Evolutionary conservation across 805 yeast genomes (phyloP).

Genomic region (Helenozyma rhizophorensis): DNA sequence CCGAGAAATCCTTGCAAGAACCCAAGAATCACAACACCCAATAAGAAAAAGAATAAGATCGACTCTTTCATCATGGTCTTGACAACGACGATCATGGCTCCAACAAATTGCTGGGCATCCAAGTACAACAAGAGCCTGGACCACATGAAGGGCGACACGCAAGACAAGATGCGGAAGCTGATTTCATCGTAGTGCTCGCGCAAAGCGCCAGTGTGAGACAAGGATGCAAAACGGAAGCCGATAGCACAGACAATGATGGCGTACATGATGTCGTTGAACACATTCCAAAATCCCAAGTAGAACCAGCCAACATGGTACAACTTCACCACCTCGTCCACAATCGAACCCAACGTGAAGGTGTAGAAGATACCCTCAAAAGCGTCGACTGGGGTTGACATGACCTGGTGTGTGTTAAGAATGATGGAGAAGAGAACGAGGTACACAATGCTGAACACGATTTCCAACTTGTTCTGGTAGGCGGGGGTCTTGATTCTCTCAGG

Average conservation of each 20-base stretch:
- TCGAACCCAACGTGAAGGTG: constrained; percentile 60
- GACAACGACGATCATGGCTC: constrained; percentile 82
- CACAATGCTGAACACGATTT: constrained; percentile 60
- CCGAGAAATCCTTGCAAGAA: constrained; percentile 86
- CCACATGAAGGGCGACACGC: constrained; percentile 89
- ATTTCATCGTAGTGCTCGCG: constrained; percentile 44
- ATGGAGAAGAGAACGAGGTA: constrained; percentile 60
- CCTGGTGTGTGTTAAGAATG: constrained; percentile 57
- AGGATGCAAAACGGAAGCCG: constrained; percentile 46
- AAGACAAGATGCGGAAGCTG: constrained; percentile 66
- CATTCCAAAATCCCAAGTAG: constrained; percentile 75
- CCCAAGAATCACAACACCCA: constrained; percentile 68
- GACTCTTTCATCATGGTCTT: constrained; percentile 87
- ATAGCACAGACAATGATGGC: constrained; percentile 49
- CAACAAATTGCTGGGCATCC: constrained; percentile 78
- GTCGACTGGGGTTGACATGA: constrained; percentile 27
- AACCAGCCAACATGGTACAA: constrained; percentile 71
- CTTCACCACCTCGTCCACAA: constrained; percentile 65
- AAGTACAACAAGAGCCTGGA: constrained; percentile 67
- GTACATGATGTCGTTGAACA: constrained; percentile 70
- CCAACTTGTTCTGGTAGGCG: constrained; percentile 69
- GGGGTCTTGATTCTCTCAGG: constrained; percentile 87
- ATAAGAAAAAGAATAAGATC: constrained; percentile 70
- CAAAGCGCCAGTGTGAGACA: constrained; percentile 18
- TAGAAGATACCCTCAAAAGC: constrained; percentile 54